Conservation (phyloP, 441 rosid genomes). For the Breynia disticha region DNA sequence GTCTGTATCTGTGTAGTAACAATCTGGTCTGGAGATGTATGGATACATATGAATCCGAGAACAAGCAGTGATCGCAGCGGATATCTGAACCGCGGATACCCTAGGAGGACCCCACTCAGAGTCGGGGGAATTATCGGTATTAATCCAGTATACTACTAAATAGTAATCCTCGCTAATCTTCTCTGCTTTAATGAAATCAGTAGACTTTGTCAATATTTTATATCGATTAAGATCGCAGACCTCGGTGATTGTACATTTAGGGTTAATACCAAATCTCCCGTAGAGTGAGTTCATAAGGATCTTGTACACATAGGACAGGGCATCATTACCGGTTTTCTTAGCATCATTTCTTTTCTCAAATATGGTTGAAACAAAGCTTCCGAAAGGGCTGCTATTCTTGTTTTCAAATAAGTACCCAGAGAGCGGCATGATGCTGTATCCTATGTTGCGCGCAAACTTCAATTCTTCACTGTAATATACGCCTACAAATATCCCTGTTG, state of each 20-base stretch:
- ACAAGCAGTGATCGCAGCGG: too few relatives aligned
- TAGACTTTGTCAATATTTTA: too few relatives aligned
- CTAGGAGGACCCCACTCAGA: too few relatives aligned
- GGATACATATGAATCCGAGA: too few relatives aligned
- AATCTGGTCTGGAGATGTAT: too few relatives aligned
- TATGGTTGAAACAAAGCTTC: background rate
- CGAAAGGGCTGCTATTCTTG: conserved; percentile 2
- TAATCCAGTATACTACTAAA: background rate
- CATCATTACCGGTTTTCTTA: conserved; percentile 1
- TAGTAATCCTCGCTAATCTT: background rate
- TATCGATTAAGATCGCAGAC: background rate
- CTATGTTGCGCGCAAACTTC: conserved; percentile 5
- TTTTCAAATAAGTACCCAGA: conserved; percentile 11
- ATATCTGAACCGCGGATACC: too few relatives aligned
- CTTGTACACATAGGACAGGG: conserved; percentile 7
- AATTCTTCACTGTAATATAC: conserved; percentile 8
- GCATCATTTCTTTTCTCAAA: background rate
- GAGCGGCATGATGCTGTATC: conserved; percentile 2
- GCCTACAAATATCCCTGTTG: conserved; percentile 7
- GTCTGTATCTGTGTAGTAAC: too few relatives aligned
- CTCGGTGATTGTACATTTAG: conserved; percentile 4
- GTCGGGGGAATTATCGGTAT: too few relatives aligned
- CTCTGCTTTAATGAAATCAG: background rate
- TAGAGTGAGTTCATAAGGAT: conserved; percentile 10
- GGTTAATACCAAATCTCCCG: conserved; percentile 15